Percentiles rank a stretch among this genome's conserved stretches.
phyloP scores from a whole-genome alignment of 2,329 filamentous ascomycete genomes.

The Fusarium robinianum region DNA sequence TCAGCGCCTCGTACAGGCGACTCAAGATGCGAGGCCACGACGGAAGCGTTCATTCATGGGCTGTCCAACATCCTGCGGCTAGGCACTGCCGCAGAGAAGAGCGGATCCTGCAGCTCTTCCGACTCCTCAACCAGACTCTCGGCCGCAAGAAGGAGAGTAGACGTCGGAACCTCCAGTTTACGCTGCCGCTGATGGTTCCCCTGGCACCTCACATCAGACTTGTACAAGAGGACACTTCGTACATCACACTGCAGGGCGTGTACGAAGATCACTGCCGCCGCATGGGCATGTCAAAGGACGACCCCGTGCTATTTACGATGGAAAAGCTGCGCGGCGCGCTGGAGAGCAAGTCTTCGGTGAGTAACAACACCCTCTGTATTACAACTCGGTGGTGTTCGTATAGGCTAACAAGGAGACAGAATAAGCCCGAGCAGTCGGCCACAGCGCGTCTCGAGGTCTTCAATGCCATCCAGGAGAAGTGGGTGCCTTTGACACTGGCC shows the following conservation, averaged over 20 bases:
- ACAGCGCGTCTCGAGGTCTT: conserved; percentile 88
- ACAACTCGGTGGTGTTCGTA: neutral
- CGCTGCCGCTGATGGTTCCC: conserved; percentile 92
- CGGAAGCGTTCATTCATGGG: conserved; percentile 94
- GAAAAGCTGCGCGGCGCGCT: conserved; percentile 83
- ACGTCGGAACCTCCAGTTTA: conserved; percentile 92
- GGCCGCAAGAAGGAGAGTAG: conserved; percentile 93
- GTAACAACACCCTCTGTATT: conserved; percentile 34
- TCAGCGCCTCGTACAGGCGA: conserved; percentile 88
- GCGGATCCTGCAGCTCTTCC: conserved; percentile 92
- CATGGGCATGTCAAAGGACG: conserved; percentile 87
- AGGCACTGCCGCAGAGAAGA: conserved; percentile 93
- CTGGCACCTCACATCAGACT: conserved; percentile 93
- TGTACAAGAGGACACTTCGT: conserved; percentile 93
- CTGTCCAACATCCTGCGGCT: conserved; percentile 92
- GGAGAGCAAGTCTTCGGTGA: conserved; percentile 67
- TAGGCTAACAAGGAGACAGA: conserved; percentile 50
- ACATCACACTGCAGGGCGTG: conserved; percentile 90
- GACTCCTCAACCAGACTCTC: conserved; percentile 93
- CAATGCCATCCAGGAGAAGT: conserved; percentile 90
- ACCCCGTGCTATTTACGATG: conserved; percentile 92
- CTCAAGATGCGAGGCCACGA: conserved; percentile 97
- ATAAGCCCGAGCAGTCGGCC: conserved; percentile 69
- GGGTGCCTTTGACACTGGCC: conserved; percentile 80
- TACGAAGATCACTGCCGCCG: conserved; percentile 96